These are phyloP conservation scores for Nannizziopsis arthrosporioides DNA, from an alignment of 2,329 filamentous ascomycete genomes.

Conservation along the genomic window DNA sequence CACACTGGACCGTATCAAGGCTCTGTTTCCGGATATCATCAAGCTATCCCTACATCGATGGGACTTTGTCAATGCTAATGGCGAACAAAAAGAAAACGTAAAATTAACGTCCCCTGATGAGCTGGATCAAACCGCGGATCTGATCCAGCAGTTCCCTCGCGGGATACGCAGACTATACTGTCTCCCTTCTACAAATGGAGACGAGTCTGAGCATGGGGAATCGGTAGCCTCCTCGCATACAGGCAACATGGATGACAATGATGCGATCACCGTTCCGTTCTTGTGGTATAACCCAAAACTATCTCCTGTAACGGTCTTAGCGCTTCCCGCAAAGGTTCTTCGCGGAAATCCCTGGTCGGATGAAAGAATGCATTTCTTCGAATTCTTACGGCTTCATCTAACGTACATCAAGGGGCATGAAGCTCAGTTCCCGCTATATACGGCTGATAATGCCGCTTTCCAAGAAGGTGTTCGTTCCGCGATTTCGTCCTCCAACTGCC, in stretches of 20 bases:
- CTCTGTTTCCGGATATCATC: conserved; percentile 26
- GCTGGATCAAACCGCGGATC: conserved; percentile 12
- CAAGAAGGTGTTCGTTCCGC: conserved; percentile 33
- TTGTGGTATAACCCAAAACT: neutral
- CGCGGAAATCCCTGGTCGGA: conserved; percentile 21
- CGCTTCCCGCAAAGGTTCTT: conserved; percentile 24
- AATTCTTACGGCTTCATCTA: conserved; percentile 23
- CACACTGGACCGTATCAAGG: conserved; percentile 25
- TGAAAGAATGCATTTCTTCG: conserved; percentile 25
- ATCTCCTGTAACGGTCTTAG: conserved; percentile 1
- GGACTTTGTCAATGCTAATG: conserved; percentile 16
- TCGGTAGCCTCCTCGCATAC: no score
- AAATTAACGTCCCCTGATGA: conserved; percentile 16
- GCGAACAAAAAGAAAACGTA: conserved; percentile 15
- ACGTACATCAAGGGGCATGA: conserved; percentile 9
- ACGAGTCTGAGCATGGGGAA: no score
- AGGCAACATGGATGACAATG: no score
- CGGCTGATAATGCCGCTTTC: conserved; percentile 16
- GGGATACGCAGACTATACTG: neutral
- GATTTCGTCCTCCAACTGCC: conserved; percentile 24
- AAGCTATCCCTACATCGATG: conserved; percentile 27
- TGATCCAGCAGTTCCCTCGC: neutral
- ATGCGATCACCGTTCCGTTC: neutral
- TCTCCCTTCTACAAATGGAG: neutral
- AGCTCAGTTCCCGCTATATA: neutral